Conservation (phyloP, 1,139 yeast species). For the Suzukiozyma palmioleophila region DNA sequence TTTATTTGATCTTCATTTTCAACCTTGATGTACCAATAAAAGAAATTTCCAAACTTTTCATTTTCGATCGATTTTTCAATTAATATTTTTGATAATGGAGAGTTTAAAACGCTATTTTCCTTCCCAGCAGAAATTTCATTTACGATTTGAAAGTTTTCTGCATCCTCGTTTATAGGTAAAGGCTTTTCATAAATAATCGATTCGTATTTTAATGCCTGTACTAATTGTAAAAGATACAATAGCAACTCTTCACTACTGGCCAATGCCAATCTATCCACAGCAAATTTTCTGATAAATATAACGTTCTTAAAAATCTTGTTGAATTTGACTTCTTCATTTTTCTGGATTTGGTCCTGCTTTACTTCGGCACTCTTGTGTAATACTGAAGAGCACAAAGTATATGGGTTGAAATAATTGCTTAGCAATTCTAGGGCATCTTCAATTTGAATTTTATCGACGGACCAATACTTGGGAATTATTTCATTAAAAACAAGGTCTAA, state of each 20-base stretch:
- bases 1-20: conserved; percentile 69
- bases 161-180: conserved; percentile 5
- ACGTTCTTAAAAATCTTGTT: conserved; percentile 32
- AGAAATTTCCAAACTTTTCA: conserved; percentile 68
- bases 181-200: conserved; percentile 21
- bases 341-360: conserved; percentile 9
- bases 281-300: conserved; percentile 65
- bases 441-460: conserved; percentile 70
- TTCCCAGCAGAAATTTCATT: conserved; percentile 17
- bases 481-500: conserved; percentile 69
- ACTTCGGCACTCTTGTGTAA: conserved; percentile 5
- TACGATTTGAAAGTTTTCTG: conserved; percentile 17
- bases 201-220: conserved; percentile 86
- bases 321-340: conserved; percentile 28
- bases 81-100: conserved; percentile 76
- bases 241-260: conserved; percentile 81
- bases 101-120: conserved; percentile 18
- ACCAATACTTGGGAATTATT: conserved; percentile 42
- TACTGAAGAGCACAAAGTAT: conserved; percentile 22
- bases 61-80: conserved; percentile 69
- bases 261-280: conserved; percentile 74
- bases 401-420: conserved; percentile 62
- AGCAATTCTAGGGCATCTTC: conserved; percentile 90
- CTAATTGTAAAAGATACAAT: conserved; percentile 80
- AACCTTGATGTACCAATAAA: conserved; percentile 90